Evolutionary conservation across 768 basidiomycete species (phyloP).

Genomic region (Suillus tomentosus): DNA sequence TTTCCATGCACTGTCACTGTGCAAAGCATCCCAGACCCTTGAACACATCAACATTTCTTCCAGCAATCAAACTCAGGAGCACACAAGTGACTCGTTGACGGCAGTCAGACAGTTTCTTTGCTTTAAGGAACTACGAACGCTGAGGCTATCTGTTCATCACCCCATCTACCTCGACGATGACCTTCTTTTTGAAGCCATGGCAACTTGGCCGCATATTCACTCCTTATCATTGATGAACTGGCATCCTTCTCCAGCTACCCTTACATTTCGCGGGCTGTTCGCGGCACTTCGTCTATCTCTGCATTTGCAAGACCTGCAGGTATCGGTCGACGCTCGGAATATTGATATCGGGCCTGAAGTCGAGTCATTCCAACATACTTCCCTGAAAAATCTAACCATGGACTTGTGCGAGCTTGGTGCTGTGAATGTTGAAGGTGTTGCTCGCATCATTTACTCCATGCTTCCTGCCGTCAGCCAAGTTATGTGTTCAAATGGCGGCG

Average conservation of each 20-base stretch:
- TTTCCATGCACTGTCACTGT: neutral
- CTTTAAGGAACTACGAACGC: neutral
- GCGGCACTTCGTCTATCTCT: neutral
- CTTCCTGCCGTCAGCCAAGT: neutral
- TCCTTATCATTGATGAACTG: neutral
- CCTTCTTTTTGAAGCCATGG: conserved; percentile 4
- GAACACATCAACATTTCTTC: neutral
- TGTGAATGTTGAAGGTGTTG: neutral
- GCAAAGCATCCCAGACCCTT: conserved; percentile 6
- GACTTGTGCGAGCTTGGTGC: neutral
- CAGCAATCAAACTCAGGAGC: neutral
- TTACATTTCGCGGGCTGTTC: conserved; percentile 3
- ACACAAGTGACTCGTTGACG: neutral
- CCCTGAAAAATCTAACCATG: neutral
- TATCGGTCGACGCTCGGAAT: neutral
- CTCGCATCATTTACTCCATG: neutral
- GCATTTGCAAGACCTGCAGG: neutral
- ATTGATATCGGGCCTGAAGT: neutral
- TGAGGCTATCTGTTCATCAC: neutral
- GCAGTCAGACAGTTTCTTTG: neutral
- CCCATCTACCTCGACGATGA: neutral
- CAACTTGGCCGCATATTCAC: neutral
- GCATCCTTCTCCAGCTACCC: neutral
- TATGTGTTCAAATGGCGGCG: neutral
- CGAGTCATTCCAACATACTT: conserved; percentile 1